Base-by-base conservation (phyloP, 176 grass and related monocot genomes). In the Cenchrus americanus region DNA sequence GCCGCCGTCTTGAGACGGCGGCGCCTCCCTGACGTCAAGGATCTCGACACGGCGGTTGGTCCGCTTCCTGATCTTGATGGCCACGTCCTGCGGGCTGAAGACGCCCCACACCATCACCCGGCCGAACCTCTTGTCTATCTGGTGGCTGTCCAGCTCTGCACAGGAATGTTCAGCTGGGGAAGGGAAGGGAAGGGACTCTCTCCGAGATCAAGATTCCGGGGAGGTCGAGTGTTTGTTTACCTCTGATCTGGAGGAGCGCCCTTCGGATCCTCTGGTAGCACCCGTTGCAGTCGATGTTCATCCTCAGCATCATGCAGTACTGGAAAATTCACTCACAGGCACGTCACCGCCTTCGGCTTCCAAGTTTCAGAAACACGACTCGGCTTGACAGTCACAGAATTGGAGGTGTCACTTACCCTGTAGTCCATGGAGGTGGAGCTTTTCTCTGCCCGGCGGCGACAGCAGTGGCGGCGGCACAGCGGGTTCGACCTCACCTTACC, bases 231-330 rank as follows among this genome's bases (percentile, higher is more conserved):
- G 69, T 14, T 42, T 49, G 27, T 70, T 76, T 55, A 95, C 93
- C 96, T 74, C 90, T 93, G 87, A 95, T 98, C 76, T 98, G 89
- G 73, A 79, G 91, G 78, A 98, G 91, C 53, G 85, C 85, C 82
- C 83, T 89, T 64, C 87, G 89, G 77, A 95, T 98, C 80, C 90
- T 98, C 41, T 83, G 79, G 82, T 90, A 93, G 89, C 96, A 98
- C 26, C 93, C 96, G 52, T 98, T 95, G 87, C 96, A 98, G 83
- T 95, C 96, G 51, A 98, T 95, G 88, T 82, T 98, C 85, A 98
- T 95, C 89, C 91, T 89, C 46, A 98, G 63, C 17, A 73, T 95
- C 93, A 98, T 98, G 77, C 65, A 81, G 73, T 89, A 83, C 75
- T 55, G 47, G 62, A 60, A 54, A 62, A 34, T 37, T 1, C 0